Evolutionary conservation across 192 early-diverging fungal genomes (phyloP), one percentile per base, ranked within the genome.

Genomic region (Dispira parvispora): DNA sequence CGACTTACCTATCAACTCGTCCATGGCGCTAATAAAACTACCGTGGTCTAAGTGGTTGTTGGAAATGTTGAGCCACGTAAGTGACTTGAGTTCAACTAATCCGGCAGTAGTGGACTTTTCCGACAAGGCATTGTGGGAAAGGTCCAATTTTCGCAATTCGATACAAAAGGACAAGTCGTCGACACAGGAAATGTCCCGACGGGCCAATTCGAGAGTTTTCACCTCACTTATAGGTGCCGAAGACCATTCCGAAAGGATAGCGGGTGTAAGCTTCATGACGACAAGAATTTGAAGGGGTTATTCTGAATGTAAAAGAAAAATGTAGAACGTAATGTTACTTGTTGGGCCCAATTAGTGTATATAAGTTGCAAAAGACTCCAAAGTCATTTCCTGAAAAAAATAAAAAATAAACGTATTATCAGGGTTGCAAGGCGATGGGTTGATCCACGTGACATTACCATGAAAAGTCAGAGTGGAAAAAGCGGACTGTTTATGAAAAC

Each of bases 151-250:
- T 60, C 78, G 80, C 0, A 86, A 68, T 46, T 63, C 71, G 46
- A 76, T 63, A 57, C 80, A 84, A 23, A 60, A 65, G 13, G 84
- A 84, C 46, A 90, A 76, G 67, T 88, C 87, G 11, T 81, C 87
- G 47, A 90, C 68, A 58, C 79, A 73, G 45, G 74, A 70, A 45
- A 90, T 80, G n/a, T 68, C 80, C 62, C 74, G 78, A 64, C 76
- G 69, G 43, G 70, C 64, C 47, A 81, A 65, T 46, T 82, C 76
- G 50, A 82, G 67, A 13, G 73, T 73, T 54, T 71, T 78, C 49
- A 83, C 61, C 20, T 78, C 77, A 25, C 71, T 70, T 27, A 85
- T 58, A n/a, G 71, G 69, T 13, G 54, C 45, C 42, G 61, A 57
- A 45, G 61, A 44, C 23, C 67, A 68, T 21, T 71, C 66, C 20